phyloP scores from a whole-genome alignment of 805 yeast species.

The Lachancea cidri region DNA sequence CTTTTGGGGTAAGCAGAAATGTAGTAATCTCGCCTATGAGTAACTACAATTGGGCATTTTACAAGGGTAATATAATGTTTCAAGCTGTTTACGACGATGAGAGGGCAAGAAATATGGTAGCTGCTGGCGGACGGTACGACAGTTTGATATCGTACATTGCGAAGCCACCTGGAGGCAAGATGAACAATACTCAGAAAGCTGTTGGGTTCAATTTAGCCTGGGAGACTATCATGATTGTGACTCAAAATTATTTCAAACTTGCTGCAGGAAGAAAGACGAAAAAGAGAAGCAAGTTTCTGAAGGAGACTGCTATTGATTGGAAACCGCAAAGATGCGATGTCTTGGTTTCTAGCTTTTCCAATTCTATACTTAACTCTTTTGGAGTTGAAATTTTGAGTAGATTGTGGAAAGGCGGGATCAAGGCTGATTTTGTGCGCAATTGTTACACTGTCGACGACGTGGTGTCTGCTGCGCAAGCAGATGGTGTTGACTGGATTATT shows the following conservation, averaged over 20 bases:
- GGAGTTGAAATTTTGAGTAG: conserved; percentile 59
- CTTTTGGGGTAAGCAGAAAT: conserved; percentile 54
- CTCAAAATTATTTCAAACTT: conserved; percentile 43
- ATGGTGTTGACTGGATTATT: conserved; percentile 73
- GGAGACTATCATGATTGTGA: conserved; percentile 53
- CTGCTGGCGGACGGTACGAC: conserved; percentile 95
- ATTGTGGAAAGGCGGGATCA: conserved; percentile 74
- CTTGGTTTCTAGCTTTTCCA: conserved; percentile 64
- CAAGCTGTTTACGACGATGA: conserved; percentile 70
- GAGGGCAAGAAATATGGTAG: conserved; percentile 46
- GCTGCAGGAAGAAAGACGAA: conserved; percentile 29
- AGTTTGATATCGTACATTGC: conserved; percentile 60
- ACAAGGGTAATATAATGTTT: conserved; percentile 80
- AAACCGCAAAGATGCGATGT: conserved; percentile 71
- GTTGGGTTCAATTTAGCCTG: conserved; percentile 87
- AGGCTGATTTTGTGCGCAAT: conserved; percentile 61
- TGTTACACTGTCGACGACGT: conserved; percentile 59
- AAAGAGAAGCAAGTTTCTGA: conserved; percentile 33
- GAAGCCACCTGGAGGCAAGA: conserved; percentile 42
- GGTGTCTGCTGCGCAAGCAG: conserved; percentile 53
- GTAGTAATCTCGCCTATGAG: conserved; percentile 74
- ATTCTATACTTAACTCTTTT: conserved; percentile 47
- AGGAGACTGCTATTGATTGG: conserved; percentile 42
- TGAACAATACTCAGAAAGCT: conserved; percentile 44
- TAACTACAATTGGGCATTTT: conserved; percentile 76